Percentiles rank a stretch among this genome's conserved stretches.
Evolutionary conservation across 371 early-diverging fungal species (phyloP).

Genomic region (Mortierella sp.): DNA sequence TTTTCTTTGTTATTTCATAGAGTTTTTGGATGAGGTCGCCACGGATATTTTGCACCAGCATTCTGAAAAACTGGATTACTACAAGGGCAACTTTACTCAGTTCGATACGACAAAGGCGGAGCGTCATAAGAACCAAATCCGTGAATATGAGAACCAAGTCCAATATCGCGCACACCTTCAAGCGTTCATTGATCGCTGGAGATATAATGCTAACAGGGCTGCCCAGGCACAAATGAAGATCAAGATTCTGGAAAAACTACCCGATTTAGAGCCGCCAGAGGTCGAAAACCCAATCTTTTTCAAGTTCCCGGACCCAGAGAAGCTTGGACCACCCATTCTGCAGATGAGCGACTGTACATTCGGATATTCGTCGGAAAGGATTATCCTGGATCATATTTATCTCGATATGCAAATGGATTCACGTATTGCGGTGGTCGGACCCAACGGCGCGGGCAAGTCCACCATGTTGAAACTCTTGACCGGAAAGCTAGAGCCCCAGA

Average conservation of each 20-base stretch:
- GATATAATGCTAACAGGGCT: constrained; percentile 98
- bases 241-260: constrained; percentile 98
- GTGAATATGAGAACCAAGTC: constrained; percentile 96
- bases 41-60: constrained; percentile 97
- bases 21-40: constrained; percentile 96
- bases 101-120: constrained; percentile 93
- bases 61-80: constrained; percentile 90
- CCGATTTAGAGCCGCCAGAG: constrained; percentile 89
- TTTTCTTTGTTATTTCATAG: constrained; percentile 49
- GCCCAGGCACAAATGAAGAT: constrained; percentile 98
- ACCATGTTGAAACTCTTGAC: constrained; percentile 88
- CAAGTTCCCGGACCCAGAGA: constrained; percentile 92
- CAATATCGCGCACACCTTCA: constrained; percentile 94
- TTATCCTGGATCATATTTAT: constrained; percentile 83
- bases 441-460: constrained; percentile 87
- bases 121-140: constrained; percentile 85
- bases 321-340: constrained; percentile 88
- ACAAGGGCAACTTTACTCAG: constrained; percentile 93
- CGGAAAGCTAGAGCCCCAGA: constrained; percentile 79
- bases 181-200: constrained; percentile 98
- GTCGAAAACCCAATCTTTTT: constrained; percentile 88
- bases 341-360: constrained; percentile 93
- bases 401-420: constrained; percentile 95
- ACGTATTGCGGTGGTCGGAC: constrained; percentile 94
- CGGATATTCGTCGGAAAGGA: constrained; percentile 78